Percentiles rank a stretch among this genome's conserved stretches.
phyloP scores from a whole-genome alignment of 1,139 yeast species.

The Diutina scorzettiae region DNA sequence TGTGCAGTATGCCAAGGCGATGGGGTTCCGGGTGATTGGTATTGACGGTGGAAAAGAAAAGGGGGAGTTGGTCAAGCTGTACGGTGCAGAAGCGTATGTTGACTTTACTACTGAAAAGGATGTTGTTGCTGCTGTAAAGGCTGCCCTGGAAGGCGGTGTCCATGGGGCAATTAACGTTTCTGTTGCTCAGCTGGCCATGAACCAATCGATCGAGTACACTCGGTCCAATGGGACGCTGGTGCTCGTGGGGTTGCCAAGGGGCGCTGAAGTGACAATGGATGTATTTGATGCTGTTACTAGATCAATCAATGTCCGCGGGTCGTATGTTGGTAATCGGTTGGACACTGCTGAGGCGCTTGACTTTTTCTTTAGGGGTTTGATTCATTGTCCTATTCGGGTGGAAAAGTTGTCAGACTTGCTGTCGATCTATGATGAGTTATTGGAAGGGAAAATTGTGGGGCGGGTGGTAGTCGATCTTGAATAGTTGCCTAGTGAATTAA shows the following conservation, averaged over 20 bases:
- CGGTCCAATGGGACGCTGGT: slow-evolving; percentile 71
- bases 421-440: slow-evolving; percentile 53
- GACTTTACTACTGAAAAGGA: slow-evolving; percentile 51
- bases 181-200: slow-evolving; percentile 62
- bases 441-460: slow-evolving; percentile 60
- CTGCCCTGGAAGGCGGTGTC: slow-evolving; percentile 68
- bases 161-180: slow-evolving; percentile 77
- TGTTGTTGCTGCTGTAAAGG: slow-evolving; percentile 40
- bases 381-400: slow-evolving; percentile 54
- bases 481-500: slow-evolving; percentile 8
- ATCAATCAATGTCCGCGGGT: slow-evolving; percentile 55
- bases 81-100: slow-evolving; percentile 63
- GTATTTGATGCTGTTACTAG: slow-evolving; percentile 57
- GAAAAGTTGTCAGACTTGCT: slow-evolving; percentile 54
- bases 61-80: slow-evolving; percentile 36
- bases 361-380: slow-evolving; percentile 58
- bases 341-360: slow-evolving; percentile 71
- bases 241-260: slow-evolving; percentile 70
- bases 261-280: slow-evolving; percentile 48
- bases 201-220: slow-evolving; percentile 56
- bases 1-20: slow-evolving; percentile 69
- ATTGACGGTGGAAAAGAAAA: slow-evolving; percentile 68
- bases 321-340: slow-evolving; percentile 73
- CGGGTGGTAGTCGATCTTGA: slow-evolving; percentile 59
- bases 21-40: slow-evolving; percentile 69